A percentile compares a stretch with the other conserved stretches of the same genome.
phyloP scores from a whole-genome alignment of 441 rosid species.

The Euphorbia corollata region DNA sequence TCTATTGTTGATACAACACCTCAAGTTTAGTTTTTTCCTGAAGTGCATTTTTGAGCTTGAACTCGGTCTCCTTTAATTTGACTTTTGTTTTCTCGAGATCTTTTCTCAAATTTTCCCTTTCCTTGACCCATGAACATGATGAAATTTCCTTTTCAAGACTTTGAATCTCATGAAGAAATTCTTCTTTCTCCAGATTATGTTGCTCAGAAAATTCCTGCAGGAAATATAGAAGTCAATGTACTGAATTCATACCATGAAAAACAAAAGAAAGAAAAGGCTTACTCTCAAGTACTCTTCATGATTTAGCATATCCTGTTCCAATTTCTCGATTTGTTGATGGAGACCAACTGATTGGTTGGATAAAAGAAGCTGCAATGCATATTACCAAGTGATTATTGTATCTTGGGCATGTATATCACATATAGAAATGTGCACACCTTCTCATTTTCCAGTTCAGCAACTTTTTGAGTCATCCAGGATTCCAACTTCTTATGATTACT shows the following conservation, averaged over 20 bases:
- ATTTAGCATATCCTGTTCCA: conserved; percentile 39
- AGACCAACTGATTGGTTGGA: conserved; percentile 40
- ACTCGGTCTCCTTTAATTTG: conserved; percentile 80
- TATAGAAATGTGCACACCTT: conserved; percentile 40
- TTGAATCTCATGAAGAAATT: conserved; percentile 50
- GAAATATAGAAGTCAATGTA: conserved; percentile 15
- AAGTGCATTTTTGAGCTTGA: conserved; percentile 66
- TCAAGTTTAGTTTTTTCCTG: conserved; percentile 97
- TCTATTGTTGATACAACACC: conserved; percentile 33
- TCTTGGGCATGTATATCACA: background rate
- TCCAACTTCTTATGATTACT: conserved; percentile 37
- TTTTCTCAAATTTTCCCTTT: conserved; percentile 71
- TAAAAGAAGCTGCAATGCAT: conserved; percentile 39
- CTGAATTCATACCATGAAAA: conserved; percentile 8
- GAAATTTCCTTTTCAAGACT: conserved; percentile 70
- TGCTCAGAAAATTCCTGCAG: conserved; percentile 51
- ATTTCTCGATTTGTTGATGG: conserved; percentile 44
- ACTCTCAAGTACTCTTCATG: conserved; percentile 44
- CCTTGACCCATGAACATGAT: conserved; percentile 59
- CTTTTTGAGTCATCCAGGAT: conserved; percentile 37
- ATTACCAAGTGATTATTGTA: background rate
- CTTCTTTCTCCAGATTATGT: conserved; percentile 46
- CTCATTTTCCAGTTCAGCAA: conserved; percentile 50
- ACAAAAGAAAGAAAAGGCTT: conserved; percentile 19
- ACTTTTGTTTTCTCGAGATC: conserved; percentile 72